Percentiles rank a stretch among this genome's conserved stretches.
These are phyloP conservation scores for Aspergillus calidoustus DNA, from an alignment of 2,329 filamentous ascomycete genomes.

Conservation along the genomic window DNA sequence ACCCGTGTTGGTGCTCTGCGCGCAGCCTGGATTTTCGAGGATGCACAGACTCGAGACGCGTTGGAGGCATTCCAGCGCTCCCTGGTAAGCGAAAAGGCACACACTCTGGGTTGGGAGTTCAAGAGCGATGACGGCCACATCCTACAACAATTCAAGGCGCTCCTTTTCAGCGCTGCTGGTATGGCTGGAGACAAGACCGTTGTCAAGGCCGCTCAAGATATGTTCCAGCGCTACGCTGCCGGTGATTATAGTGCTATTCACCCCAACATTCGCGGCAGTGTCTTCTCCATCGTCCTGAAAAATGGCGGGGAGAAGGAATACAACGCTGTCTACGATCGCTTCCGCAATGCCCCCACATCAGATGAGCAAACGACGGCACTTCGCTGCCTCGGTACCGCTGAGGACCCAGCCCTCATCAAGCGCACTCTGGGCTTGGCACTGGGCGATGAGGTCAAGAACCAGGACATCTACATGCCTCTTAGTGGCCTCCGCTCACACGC, in stretches of 20 bases:
- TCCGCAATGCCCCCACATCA: slow-evolving; percentile 73
- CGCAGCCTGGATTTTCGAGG: slow-evolving; percentile 86
- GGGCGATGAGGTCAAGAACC: slow-evolving; percentile 83
- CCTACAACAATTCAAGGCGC: slow-evolving; percentile 89
- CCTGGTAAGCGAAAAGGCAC: slow-evolving; percentile 77
- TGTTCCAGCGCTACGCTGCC: slow-evolving; percentile 82
- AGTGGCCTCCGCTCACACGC: slow-evolving; percentile 76
- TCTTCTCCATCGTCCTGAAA: slow-evolving; percentile 82
- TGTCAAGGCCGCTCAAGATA: slow-evolving; percentile 79
- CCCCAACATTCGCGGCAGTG: slow-evolving; percentile 85
- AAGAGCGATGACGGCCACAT: slow-evolving; percentile 84
- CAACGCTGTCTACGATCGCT: slow-evolving; percentile 75
- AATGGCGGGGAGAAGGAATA: slow-evolving; percentile 89
- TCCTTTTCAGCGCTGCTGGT: slow-evolving; percentile 85
- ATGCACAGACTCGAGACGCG: slow-evolving; percentile 69
- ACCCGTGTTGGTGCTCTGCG: slow-evolving; percentile 78
- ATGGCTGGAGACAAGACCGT: slow-evolving; percentile 78
- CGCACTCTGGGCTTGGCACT: slow-evolving; percentile 76
- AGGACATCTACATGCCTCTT: slow-evolving; percentile 91
- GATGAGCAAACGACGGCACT: slow-evolving; percentile 93
- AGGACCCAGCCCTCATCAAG: slow-evolving; percentile 78
- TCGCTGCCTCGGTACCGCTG: slow-evolving; percentile 78
- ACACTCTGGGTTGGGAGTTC: slow-evolving; percentile 88
- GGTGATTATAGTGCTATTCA: slow-evolving; percentile 84
- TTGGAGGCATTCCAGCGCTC: slow-evolving; percentile 83